Evolutionary conservation across 495 filamentous ascomycete species (phyloP).

Genomic region (Choiromyces venosus): DNA sequence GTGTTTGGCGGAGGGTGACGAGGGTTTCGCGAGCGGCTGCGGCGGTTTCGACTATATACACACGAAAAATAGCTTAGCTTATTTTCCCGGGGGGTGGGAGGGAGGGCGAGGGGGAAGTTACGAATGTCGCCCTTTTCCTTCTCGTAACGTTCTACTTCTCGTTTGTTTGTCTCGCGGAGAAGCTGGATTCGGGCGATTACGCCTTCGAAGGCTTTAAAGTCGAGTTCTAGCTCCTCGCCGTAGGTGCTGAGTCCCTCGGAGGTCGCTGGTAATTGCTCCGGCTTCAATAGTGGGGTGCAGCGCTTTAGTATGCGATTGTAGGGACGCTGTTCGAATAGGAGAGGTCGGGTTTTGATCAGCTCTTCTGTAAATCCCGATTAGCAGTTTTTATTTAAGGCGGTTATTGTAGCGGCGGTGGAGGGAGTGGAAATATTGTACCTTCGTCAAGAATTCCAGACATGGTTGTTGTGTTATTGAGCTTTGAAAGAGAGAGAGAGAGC

Average conservation of each 20-base stretch:
- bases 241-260: slow-evolving; percentile 57
- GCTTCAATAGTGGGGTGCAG: slow-evolving; percentile 53
- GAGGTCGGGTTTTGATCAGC: slow-evolving; percentile 82
- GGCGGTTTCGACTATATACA: slow-evolving; percentile 45
- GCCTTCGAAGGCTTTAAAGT: slow-evolving; percentile 85
- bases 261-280: slow-evolving; percentile 51
- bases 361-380: slow-evolving; percentile 53
- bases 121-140: slow-evolving; percentile 68
- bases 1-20: slow-evolving; percentile 58
- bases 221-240: slow-evolving; percentile 74
- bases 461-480: not conserved
- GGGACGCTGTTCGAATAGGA: slow-evolving; percentile 86
- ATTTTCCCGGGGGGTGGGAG: not conserved
- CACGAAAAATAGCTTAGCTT: slow-evolving; percentile 50
- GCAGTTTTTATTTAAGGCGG: slow-evolving; percentile 26
- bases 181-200: slow-evolving; percentile 85
- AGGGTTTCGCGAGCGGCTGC: slow-evolving; percentile 73
- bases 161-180: slow-evolving; percentile 71
- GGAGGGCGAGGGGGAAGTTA: slow-evolving; percentile 1
- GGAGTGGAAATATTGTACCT: not conserved
- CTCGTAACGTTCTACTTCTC: slow-evolving; percentile 80
- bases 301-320: slow-evolving; percentile 85
- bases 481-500: not conserved
- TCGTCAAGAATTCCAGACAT: slow-evolving; percentile 23
- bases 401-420: not conserved